Evolutionary conservation across 768 basidiomycete genomes (phyloP).

Genomic region (Lactarius vividus): DNA sequence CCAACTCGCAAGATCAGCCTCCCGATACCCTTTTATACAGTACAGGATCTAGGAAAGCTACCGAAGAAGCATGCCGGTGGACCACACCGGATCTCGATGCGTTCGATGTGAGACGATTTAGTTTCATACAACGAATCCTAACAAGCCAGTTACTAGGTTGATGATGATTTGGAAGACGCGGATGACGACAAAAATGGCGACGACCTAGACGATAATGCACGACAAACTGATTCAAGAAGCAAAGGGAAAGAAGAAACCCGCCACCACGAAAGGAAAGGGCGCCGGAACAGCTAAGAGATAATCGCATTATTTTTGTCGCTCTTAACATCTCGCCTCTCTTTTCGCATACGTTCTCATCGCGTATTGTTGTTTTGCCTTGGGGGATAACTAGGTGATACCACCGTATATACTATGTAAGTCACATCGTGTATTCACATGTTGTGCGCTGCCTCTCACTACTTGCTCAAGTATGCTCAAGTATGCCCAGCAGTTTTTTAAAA

Average conservation of each 20-base stretch:
- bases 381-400: no score
- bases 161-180: slow-evolving; percentile 26
- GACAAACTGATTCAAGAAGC: slow-evolving; percentile 35
- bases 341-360: background rate
- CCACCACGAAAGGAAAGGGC: slow-evolving; percentile 9
- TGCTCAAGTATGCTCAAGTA: no score
- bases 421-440: no score
- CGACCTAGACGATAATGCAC: slow-evolving; percentile 29
- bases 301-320: background rate
- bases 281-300: slow-evolving; percentile 23
- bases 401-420: no score
- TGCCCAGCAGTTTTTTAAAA: no score
- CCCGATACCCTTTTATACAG: slow-evolving; percentile 94
- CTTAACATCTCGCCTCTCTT: background rate
- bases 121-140: no score
- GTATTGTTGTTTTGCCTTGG: background rate
- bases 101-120: slow-evolving; percentile 74
- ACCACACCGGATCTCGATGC: slow-evolving; percentile 85
- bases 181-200: slow-evolving; percentile 26
- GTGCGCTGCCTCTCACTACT: no score
- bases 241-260: slow-evolving; percentile 7
- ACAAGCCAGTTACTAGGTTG: slow-evolving; percentile 11
- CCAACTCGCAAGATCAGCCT: slow-evolving; percentile 75
- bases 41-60: slow-evolving; percentile 71
- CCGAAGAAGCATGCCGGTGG: slow-evolving; percentile 77